phyloP scores from a whole-genome alignment of 2,329 filamentous ascomycete species.

The Colletotrichum sp. region DNA sequence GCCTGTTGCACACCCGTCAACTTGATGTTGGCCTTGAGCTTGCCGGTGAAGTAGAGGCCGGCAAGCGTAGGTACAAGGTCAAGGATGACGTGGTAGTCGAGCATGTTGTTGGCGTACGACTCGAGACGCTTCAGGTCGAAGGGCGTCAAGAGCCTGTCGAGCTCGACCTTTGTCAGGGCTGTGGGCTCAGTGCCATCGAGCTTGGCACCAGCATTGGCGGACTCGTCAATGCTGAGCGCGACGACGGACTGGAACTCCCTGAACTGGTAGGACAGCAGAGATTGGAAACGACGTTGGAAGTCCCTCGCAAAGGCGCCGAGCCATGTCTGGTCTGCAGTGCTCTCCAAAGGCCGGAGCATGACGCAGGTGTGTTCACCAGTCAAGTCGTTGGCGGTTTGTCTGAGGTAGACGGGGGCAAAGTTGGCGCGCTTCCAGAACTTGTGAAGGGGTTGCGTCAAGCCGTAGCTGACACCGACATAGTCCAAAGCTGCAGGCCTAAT shows the following conservation, averaged over 20 bases:
- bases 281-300: conserved; percentile 93
- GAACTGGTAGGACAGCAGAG: conserved; percentile 92
- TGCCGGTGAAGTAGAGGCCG: conserved; percentile 82
- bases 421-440: conserved; percentile 94
- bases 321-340: conserved; percentile 76
- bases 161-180: conserved; percentile 72
- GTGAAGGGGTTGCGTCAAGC: conserved; percentile 83
- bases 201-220: conserved; percentile 74
- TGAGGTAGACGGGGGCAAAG: conserved; percentile 89
- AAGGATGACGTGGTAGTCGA: conserved; percentile 96
- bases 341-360: conserved; percentile 84
- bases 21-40: conserved; percentile 68
- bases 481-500: conserved; percentile 80
- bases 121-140: conserved; percentile 96
- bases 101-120: conserved; percentile 94
- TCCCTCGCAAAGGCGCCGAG: conserved; percentile 89
- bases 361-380: conserved; percentile 98
- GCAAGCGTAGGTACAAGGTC: conserved; percentile 88
- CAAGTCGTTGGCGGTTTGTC: conserved; percentile 94
- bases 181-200: conserved; percentile 57
- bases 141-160: conserved; percentile 81
- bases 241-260: conserved; percentile 77
- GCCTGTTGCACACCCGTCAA: conserved; percentile 84
- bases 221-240: conserved; percentile 87
- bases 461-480: conserved; percentile 95